Percentiles rank a stretch among this genome's conserved stretches.
Evolutionary conservation across 768 basidiomycete species (phyloP).

Genomic region (Pleurotus citrinopileatus): DNA sequence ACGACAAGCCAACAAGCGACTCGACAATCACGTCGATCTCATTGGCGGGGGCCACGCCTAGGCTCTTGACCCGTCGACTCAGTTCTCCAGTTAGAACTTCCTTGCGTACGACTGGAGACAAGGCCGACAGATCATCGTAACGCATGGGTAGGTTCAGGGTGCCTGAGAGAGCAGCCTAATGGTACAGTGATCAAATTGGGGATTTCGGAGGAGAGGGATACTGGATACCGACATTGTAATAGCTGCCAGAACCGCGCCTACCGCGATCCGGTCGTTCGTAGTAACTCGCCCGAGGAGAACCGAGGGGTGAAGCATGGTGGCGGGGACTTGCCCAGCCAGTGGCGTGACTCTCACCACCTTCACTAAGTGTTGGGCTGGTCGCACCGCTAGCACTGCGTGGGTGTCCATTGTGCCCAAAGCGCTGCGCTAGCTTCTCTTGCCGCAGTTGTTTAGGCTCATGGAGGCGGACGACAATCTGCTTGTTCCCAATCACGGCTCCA

Average conservation of each 20-base stretch:
- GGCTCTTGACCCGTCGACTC: constrained; percentile 64
- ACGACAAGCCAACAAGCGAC: constrained; percentile 63
- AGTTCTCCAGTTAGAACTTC: constrained; percentile 85
- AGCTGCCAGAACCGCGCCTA: constrained; percentile 81
- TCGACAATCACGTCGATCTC: constrained; percentile 71
- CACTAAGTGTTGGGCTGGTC: constrained; percentile 81
- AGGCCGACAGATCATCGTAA: constrained; percentile 78
- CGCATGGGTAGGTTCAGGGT: constrained; percentile 80
- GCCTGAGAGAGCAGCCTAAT: constrained; percentile 76
- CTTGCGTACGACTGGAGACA: constrained; percentile 86
- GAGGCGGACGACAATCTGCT: constrained; percentile 81
- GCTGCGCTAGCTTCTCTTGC: constrained; percentile 82
- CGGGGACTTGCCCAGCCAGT: constrained; percentile 73
- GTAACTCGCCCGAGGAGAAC: constrained; percentile 51
- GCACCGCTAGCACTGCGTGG: constrained; percentile 80
- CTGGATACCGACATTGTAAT: constrained; percentile 62
- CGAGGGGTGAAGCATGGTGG: constrained; percentile 46
- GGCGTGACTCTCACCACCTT: constrained; percentile 71
- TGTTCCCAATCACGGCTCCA: constrained; percentile 63
- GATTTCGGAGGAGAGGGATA: constrained; percentile 4
- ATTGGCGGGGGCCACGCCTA: constrained; percentile 47
- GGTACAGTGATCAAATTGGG: background rate
- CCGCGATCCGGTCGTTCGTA: constrained; percentile 62
- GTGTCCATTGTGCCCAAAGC: constrained; percentile 80
- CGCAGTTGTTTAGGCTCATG: constrained; percentile 92